Base-by-base conservation (phyloP, 1,284 basidiomycete species). In the Golubevia sp. region DNA sequence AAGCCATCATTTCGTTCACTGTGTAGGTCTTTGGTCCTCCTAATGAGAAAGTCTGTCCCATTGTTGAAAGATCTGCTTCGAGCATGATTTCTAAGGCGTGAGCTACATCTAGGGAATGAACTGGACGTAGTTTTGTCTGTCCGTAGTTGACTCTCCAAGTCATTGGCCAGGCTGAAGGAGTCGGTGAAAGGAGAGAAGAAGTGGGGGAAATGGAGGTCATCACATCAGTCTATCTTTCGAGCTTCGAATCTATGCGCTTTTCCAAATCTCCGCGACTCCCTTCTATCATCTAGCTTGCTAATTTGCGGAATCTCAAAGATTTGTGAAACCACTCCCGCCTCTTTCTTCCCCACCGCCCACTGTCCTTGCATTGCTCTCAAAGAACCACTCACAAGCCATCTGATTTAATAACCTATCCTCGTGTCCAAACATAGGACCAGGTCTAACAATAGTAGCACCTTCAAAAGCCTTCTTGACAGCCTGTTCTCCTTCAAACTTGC, bases 331-430 rank as follows among this genome's bases (percentile, higher is more conserved):
- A n/a, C n/a, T n/a, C n/a, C n/a, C n/a, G n/a, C n/a, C n/a, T n/a
- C n/a, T n/a, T n/a, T n/a, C n/a, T n/a, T n/a, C n/a, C n/a, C n/a
- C n/a, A n/a, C n/a, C n/a, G n/a, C n/a, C n/a, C n/a, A n/a, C n/a
- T n/a, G n/a, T n/a, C n/a, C n/a, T n/a, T n/a, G n/a, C n/a, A n/a
- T n/a, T 7, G 7, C 50, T 13, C 50, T 25, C 26, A 25, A 7
- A 7, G 50, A 13, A 13, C 38, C 38, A 71, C 91, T 85, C 84
- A 93, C 93, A 86, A 56, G 93, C 91, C 85, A 97, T 92, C 84
- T 92, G 94, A 85, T 93, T 97, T 79, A 99, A 85, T 61, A 99
- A 86, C 84, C 92, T 93, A 86, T 99, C 96, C 86, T 99, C 97
- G 80, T 92, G 90, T 15, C 96, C 96, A 85, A 88, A 99, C 89